phyloP scores from a whole-genome alignment of 1,139 yeast genomes.

The Lodderomyces parapsilosis region DNA sequence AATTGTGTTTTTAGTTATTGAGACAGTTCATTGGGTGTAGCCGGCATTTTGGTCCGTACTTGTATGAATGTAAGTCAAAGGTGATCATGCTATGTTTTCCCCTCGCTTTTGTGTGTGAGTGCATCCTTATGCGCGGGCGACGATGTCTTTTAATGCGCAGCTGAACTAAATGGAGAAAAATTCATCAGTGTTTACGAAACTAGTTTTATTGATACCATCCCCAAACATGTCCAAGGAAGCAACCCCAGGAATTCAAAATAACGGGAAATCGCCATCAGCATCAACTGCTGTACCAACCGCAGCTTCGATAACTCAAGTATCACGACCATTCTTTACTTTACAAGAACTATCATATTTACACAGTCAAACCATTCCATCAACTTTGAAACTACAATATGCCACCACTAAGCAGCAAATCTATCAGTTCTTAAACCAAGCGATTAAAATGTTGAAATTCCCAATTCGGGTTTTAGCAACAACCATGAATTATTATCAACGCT shows the following conservation, averaged over 20 bases:
- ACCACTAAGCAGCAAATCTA: constrained; percentile 55
- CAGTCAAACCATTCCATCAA: constrained; percentile 50
- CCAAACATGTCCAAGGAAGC: constrained; percentile 10
- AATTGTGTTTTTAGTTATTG: no score
- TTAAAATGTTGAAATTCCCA: constrained; percentile 60
- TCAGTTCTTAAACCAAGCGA: constrained; percentile 52
- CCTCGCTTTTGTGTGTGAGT: no score
- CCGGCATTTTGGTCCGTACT: no score
- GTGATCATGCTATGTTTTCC: no score
- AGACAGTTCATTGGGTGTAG: no score
- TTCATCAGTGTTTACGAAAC: no score
- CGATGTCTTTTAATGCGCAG: no score
- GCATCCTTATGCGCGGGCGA: no score
- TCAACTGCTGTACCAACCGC: constrained; percentile 4
- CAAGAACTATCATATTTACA: constrained; percentile 57
- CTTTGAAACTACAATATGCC: constrained; percentile 44
- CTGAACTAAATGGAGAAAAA: no score
- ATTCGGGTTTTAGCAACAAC: constrained; percentile 64
- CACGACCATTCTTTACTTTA: constrained; percentile 64
- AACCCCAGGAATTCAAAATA: constrained; percentile 9
- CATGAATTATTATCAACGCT: constrained; percentile 72
- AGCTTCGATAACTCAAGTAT: constrained; percentile 42
- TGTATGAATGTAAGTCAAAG: no score
- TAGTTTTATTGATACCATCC: no score
- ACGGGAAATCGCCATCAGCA: constrained; percentile 3